A percentile compares a stretch with the other conserved stretches of the same genome.
These are phyloP conservation scores for Punica granatum DNA, from an alignment of 345 rosid genomes.

Conservation along the genomic window DNA sequence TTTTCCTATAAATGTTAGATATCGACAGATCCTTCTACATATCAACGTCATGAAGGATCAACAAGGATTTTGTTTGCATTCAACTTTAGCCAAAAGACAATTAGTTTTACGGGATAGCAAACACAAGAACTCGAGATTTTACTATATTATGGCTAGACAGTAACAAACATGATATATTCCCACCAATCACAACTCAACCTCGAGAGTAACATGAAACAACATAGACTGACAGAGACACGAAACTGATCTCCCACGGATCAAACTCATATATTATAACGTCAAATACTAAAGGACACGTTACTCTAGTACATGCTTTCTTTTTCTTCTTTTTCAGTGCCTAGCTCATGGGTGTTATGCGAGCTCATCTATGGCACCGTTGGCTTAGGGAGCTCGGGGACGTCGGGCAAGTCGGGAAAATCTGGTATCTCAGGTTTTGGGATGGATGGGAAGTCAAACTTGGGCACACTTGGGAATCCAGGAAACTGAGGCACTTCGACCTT, in stretches of 20 bases:
- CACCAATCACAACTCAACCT: background rate
- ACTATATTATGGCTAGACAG: background rate
- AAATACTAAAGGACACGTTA: background rate
- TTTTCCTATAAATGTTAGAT: too few species aligned
- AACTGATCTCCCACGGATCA: background rate
- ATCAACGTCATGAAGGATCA: background rate
- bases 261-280: background rate
- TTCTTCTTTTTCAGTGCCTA: background rate
- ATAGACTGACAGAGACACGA: background rate
- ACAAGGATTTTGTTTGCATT: background rate
- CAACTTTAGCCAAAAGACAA: background rate
- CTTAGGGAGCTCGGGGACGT: conserved; percentile 4
- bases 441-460: background rate
- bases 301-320: background rate
- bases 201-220: background rate
- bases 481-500: background rate
- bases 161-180: background rate
- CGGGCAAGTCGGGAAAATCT: background rate
- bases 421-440: conserved; percentile 10
- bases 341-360: background rate
- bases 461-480: background rate
- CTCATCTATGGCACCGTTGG: background rate
- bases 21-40: too few species aligned
- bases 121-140: background rate
- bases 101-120: background rate